A percentile compares a stretch with the other conserved stretches of the same genome.
Conservation (phyloP, 768 basidiomycete genomes). For the Xanthoconium purpureum region DNA sequence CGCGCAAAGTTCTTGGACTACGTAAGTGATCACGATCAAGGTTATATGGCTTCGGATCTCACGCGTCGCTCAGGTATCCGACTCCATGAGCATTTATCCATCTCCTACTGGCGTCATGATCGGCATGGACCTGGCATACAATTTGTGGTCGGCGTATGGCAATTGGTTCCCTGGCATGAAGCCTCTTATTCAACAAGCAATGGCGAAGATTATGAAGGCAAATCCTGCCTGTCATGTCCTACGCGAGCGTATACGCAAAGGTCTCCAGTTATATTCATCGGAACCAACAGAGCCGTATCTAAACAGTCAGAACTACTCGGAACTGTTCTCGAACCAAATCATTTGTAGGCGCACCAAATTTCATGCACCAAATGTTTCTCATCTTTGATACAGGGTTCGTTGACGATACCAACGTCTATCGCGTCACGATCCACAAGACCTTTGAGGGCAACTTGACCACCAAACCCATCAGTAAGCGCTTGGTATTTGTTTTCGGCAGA, state of each 20-base stretch:
- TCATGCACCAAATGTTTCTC: constrained; percentile 1
- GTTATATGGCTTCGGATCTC: constrained; percentile 1
- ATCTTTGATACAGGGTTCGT: constrained; percentile 75
- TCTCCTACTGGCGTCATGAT: constrained; percentile 99
- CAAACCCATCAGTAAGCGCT: constrained; percentile 84
- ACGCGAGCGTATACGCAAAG: constrained; percentile 98
- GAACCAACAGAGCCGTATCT: constrained; percentile 99
- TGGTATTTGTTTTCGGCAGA: not conserved
- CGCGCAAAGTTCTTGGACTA: constrained; percentile 99
- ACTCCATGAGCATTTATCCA: constrained; percentile 98
- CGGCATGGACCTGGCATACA: constrained; percentile 97
- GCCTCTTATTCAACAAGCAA: constrained; percentile 95
- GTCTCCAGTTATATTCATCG: constrained; percentile 96
- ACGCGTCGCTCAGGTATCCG: constrained; percentile 60
- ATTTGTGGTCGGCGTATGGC: constrained; percentile 97
- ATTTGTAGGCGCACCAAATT: constrained; percentile 57
- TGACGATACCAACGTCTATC: constrained; percentile 99
- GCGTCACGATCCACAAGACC: constrained; percentile 98
- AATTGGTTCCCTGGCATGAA: constrained; percentile 99
- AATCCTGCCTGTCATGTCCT: constrained; percentile 97
- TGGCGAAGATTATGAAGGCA: constrained; percentile 99
- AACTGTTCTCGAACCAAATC: constrained; percentile 97
- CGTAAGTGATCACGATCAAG: constrained; percentile 39
- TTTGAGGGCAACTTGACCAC: constrained; percentile 99
- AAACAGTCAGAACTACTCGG: constrained; percentile 97